Evolutionary conservation across 2,329 filamentous ascomycete species (phyloP).

Genomic region (Helicocarpus griseus): DNA sequence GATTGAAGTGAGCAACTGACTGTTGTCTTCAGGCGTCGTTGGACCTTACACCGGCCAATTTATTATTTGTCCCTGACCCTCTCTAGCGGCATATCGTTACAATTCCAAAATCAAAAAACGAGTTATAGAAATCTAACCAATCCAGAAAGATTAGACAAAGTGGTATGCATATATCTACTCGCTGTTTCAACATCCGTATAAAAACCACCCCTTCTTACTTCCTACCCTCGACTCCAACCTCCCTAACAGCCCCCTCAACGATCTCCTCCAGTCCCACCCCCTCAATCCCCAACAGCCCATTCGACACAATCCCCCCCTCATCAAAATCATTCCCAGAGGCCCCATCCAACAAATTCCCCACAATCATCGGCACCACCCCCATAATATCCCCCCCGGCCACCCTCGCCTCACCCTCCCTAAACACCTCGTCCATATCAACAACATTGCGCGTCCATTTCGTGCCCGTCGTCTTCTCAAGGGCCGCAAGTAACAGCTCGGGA

Average conservation of each 20-base stretch:
- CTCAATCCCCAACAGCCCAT: slow-evolving; percentile 5
- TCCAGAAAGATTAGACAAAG: too few species aligned
- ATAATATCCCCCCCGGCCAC: slow-evolving; percentile 9
- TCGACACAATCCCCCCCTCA: slow-evolving; percentile 7
- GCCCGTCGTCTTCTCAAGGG: slow-evolving; percentile 9
- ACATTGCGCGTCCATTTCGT: slow-evolving; percentile 7
- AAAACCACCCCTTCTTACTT: too few species aligned
- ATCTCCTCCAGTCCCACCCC: not conserved
- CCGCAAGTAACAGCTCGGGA: slow-evolving; percentile 5
- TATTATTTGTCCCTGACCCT: too few species aligned
- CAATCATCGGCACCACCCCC: slow-evolving; percentile 7
- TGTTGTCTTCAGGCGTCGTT: too few species aligned
- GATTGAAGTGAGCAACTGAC: too few species aligned
- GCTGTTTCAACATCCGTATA: too few species aligned
- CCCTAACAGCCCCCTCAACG: slow-evolving; percentile 1
- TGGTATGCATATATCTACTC: too few species aligned
- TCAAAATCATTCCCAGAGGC: slow-evolving; percentile 10
- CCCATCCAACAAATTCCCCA: slow-evolving; percentile 5
- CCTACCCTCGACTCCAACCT: not conserved
- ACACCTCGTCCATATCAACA: slow-evolving; percentile 7
- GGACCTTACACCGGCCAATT: too few species aligned
- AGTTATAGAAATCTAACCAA: too few species aligned
- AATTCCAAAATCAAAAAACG: too few species aligned
- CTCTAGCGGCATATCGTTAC: too few species aligned
- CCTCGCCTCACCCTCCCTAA: slow-evolving; percentile 7